These are phyloP conservation scores for Tarenaya hassleriana DNA, from an alignment of 345 rosid species.

Conservation along the genomic window DNA sequence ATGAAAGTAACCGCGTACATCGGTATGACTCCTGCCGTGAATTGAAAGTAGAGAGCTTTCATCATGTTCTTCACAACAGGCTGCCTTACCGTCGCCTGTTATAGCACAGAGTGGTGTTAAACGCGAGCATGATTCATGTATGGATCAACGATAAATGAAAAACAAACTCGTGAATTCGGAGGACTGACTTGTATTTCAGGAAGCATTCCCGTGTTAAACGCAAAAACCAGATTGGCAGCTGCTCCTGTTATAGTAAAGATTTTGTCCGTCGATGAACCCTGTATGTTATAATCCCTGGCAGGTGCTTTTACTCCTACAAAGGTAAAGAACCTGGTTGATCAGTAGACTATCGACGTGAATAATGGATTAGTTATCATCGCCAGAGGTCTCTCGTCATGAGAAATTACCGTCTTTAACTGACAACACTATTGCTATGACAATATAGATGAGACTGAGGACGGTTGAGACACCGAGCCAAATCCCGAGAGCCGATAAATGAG, in stretches of 20 bases:
- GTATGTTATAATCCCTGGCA: slow-evolving; percentile 65
- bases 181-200: slow-evolving; percentile 63
- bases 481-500: slow-evolving; percentile 80
- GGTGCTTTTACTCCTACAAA: slow-evolving; percentile 55
- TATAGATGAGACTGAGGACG: slow-evolving; percentile 53
- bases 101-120: slow-evolving; percentile 1
- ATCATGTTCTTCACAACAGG: slow-evolving; percentile 80
- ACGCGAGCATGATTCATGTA: neutral
- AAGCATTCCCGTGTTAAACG: slow-evolving; percentile 96
- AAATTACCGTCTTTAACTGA: slow-evolving; percentile 62
- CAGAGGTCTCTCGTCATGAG: slow-evolving; percentile 6
- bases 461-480: slow-evolving; percentile 87
- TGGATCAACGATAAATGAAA: neutral
- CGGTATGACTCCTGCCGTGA: slow-evolving; percentile 64
- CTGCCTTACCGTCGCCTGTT: slow-evolving; percentile 73
- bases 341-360: neutral
- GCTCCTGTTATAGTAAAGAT: slow-evolving; percentile 72
- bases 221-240: slow-evolving; percentile 76
- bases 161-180: neutral
- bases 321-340: neutral
- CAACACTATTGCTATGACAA: slow-evolving; percentile 48
- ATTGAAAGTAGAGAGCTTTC: slow-evolving; percentile 81
- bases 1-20: slow-evolving; percentile 61
- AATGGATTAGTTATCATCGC: neutral
- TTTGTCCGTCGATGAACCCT: slow-evolving; percentile 40